Conservation (phyloP, 2,329 filamentous ascomycete genomes). For the Trichophyton simii region DNA sequence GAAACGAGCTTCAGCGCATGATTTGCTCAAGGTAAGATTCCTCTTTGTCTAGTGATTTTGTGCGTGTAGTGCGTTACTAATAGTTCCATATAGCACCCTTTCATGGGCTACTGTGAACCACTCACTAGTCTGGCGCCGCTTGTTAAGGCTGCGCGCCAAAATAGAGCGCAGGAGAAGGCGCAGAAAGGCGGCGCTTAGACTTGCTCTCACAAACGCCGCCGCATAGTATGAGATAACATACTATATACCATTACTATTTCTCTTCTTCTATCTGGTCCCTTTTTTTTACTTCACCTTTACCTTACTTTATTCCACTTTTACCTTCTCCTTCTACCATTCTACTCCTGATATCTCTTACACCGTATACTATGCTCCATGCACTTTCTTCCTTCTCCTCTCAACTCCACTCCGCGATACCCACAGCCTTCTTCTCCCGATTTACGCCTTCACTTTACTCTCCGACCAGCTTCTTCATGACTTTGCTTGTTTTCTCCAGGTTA, state of each 20-base stretch:
- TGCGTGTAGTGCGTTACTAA: background rate
- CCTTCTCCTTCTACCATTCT: background rate
- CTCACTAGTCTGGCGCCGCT: conserved; percentile 69
- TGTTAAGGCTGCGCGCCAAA: conserved; percentile 72
- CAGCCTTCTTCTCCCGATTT: background rate
- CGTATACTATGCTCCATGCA: background rate
- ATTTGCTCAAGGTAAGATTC: conserved; percentile 69
- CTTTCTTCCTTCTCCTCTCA: background rate
- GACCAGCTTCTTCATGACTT: background rate
- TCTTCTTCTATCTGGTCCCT: background rate
- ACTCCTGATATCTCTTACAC: background rate
- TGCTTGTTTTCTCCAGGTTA: background rate
- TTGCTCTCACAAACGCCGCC: background rate
- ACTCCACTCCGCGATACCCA: background rate
- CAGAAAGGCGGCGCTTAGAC: conserved; percentile 43
- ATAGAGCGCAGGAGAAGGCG: conserved; percentile 72
- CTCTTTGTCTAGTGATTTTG: background rate
- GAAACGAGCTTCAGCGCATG: conserved; percentile 88
- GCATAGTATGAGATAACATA: background rate
- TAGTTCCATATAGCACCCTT: conserved; percentile 54
- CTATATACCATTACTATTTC: background rate
- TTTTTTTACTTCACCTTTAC: background rate
- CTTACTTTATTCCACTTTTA: background rate
- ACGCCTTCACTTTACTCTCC: background rate
- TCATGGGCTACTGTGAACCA: conserved; percentile 65